A percentile compares a stretch with the other conserved stretches of the same genome.
phyloP scores from a whole-genome alignment of 192 early-diverging fungal species.

The Linnemannia schmuckeri region DNA sequence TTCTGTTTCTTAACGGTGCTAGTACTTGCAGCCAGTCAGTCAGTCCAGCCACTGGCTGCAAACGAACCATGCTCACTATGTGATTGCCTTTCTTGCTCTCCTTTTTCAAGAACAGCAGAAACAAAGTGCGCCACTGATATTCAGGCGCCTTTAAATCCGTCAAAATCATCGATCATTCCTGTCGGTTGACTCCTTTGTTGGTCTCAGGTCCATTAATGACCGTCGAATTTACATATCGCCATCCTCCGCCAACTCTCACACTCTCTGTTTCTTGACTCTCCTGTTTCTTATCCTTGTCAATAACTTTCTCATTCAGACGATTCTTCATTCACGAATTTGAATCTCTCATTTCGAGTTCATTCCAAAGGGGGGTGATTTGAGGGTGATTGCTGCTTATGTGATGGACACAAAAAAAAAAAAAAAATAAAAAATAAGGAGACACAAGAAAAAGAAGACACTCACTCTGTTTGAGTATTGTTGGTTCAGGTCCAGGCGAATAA shows the following conservation, averaged over 20 bases:
- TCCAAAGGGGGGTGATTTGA: background rate
- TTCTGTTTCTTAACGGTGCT: too few relatives aligned
- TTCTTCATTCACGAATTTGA: background rate
- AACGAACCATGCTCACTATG: too few relatives aligned
- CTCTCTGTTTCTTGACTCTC: background rate
- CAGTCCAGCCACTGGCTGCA: too few relatives aligned
- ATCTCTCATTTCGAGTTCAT: background rate
- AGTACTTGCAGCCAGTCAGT: too few relatives aligned
- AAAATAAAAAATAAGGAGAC: background rate
- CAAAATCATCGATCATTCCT: background rate
- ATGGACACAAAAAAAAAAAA: background rate
- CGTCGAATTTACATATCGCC: background rate
- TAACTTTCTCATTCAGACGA: background rate
- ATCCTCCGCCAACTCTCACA: background rate
- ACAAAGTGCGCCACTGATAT: background rate
- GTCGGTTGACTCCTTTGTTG: background rate
- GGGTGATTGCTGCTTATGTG: conserved; percentile 5
- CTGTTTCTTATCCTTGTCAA: background rate
- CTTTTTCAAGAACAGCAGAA: background rate
- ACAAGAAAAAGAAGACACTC: background rate
- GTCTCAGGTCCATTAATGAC: background rate
- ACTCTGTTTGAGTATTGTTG: background rate
- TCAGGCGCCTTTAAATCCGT: background rate
- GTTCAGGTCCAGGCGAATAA: background rate
- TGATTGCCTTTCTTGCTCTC: background rate